Percentiles rank a stretch among this genome's conserved stretches.
Evolutionary conservation across 176 grass and related monocot species (phyloP).

Genomic region (Puya raimondii): DNA sequence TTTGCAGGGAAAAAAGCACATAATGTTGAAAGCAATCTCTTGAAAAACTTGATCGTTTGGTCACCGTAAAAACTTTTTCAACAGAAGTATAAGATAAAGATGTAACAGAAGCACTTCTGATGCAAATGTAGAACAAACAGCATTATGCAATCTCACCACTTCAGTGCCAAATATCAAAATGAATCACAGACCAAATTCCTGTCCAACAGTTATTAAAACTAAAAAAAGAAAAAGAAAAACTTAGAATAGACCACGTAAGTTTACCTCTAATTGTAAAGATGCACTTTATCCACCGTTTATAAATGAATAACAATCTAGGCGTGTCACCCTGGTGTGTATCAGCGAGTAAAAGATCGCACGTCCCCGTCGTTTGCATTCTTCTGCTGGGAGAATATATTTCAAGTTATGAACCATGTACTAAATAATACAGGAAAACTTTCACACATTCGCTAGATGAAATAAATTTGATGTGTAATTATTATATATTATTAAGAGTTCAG

Average conservation of each 20-base stretch:
- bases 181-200: not conserved
- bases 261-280: constrained; percentile 81
- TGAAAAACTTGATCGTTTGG: no score
- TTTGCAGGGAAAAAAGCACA: no score
- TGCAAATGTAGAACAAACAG: no score
- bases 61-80: no score
- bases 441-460: not conserved
- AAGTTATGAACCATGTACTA: constrained; percentile 11
- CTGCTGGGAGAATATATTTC: constrained; percentile 31
- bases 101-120: no score
- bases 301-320: constrained; percentile 69
- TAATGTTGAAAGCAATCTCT: no score
- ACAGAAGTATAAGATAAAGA: no score
- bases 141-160: no score
- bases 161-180: no score
- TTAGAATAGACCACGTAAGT: not conserved
- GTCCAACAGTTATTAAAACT: not conserved
- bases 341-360: constrained; percentile 62
- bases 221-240: not conserved
- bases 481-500: not conserved
- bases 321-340: constrained; percentile 75
- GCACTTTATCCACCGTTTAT: constrained; percentile 77
- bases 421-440: not conserved
- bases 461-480: no score
- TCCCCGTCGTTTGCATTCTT: constrained; percentile 40